Base-by-base conservation (phyloP, 202 grass and related monocot species). In the Musa balbisiana region DNA sequence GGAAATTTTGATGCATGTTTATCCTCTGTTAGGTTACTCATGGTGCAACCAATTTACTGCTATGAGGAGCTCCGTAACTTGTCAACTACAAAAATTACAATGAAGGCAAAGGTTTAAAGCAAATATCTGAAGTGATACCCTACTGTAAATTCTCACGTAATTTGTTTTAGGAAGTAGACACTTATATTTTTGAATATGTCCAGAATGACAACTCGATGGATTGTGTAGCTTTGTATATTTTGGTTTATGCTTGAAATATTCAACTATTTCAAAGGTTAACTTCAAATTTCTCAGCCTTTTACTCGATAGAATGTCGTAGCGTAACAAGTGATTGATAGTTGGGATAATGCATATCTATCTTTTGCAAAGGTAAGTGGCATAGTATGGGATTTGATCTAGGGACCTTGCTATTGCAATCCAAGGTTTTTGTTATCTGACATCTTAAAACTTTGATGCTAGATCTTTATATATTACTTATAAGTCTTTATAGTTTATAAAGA, bases 31-130 rank as follows among this genome's bases (percentile, higher is more conserved):
- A 93, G 94, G 94, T 98, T 69, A 93, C 88, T 53, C 94, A 98
- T 89, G 94, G 94, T 66, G 88, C 94, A 33, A 88, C 85, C 91
- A 98, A 52, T 93, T 98, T 77, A 93, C 87, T 0, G 94, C 86
- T 98, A 98, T 13, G 91, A 98, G 83, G 94, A 98, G 81, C 94
- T 98, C 69, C 85, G 86, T 75, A 82, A 78, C 73, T 85, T 80
- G 65, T n/a, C n/a, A n/a, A n/a, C 86, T 84, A 74, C 87, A n/a
- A n/a, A n/a, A n/a, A n/a, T 76, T 83, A 56, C 76, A n/a, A 4
- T 87, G 8, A 98, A 87, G 84, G 62, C 82, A 80, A 43, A 80
- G 79, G 77, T 81, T 78, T 74, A 74, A 93, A 71, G 29, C 73
- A 71, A 85, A 74, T 16, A 77, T 53, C 21, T 69, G 69, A 77